Evolutionary conservation across 2,329 filamentous ascomycete genomes (phyloP).

Genomic region (Penicillium thymicola): DNA sequence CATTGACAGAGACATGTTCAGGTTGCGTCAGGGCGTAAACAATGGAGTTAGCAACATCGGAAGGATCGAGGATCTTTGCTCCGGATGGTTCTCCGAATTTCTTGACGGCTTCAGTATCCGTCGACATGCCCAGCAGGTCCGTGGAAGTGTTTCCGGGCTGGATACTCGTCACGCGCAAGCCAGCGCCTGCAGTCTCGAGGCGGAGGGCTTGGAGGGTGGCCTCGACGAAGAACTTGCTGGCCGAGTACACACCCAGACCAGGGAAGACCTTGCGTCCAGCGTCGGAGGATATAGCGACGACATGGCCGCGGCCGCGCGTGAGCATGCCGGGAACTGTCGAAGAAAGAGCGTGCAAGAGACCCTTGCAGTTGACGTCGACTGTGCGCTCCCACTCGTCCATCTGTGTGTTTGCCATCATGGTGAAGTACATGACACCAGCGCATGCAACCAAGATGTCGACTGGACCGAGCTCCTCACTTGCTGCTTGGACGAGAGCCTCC

Average conservation of each 20-base stretch:
- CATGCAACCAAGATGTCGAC: slow-evolving; percentile 77
- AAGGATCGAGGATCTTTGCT: slow-evolving; percentile 69
- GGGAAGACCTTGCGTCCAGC: slow-evolving; percentile 80
- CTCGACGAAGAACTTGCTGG: slow-evolving; percentile 82
- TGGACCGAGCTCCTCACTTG: slow-evolving; percentile 62
- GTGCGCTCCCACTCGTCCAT: slow-evolving; percentile 76
- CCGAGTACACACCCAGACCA: slow-evolving; percentile 76
- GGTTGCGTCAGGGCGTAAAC: slow-evolving; percentile 73
- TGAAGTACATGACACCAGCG: slow-evolving; percentile 85
- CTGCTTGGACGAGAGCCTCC: slow-evolving; percentile 59
- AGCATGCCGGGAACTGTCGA: slow-evolving; percentile 70
- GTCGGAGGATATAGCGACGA: slow-evolving; percentile 79
- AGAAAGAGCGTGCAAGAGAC: slow-evolving; percentile 69
- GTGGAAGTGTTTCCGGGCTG: slow-evolving; percentile 77
- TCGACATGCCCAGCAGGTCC: slow-evolving; percentile 70
- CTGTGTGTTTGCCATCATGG: slow-evolving; percentile 75
- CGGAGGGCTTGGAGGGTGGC: slow-evolving; percentile 72
- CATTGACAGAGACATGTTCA: slow-evolving; percentile 72
- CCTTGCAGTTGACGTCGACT: slow-evolving; percentile 84
- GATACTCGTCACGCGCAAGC: slow-evolving; percentile 68
- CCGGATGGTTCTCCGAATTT: slow-evolving; percentile 74
- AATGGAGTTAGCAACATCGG: slow-evolving; percentile 70
- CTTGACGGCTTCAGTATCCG: slow-evolving; percentile 71
- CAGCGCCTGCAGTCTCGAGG: slow-evolving; percentile 70
- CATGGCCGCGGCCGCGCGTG: slow-evolving; percentile 64